phyloP scores from a whole-genome alignment of 441 rosid genomes.

The Erodium trifolium region DNA sequence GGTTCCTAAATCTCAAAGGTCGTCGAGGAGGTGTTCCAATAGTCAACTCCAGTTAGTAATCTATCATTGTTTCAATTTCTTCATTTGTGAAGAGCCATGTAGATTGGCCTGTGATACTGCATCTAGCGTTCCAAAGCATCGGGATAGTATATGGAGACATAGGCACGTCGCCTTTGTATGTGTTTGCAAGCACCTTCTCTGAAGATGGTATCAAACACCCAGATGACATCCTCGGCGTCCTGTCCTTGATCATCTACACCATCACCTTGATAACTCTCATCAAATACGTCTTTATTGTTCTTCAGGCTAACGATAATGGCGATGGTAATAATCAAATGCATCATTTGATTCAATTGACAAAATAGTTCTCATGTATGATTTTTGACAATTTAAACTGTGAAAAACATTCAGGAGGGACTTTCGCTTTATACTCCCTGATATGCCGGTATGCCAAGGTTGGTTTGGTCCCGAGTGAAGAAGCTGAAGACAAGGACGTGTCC shows the following conservation, averaged over 20 bases:
- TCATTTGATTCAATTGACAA: background rate
- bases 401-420: slow-evolving; percentile 37
- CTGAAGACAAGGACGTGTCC: slow-evolving; percentile 34
- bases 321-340: slow-evolving; percentile 25
- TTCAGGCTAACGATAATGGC: slow-evolving; percentile 46
- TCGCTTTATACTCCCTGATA: slow-evolving; percentile 43
- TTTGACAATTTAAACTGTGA: background rate
- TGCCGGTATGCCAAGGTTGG: slow-evolving; percentile 50
- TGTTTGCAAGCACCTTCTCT: slow-evolving; percentile 28
- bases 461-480: slow-evolving; percentile 39
- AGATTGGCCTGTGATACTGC: slow-evolving; percentile 19
- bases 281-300: slow-evolving; percentile 43
- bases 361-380: background rate
- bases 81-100: background rate
- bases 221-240: slow-evolving; percentile 44
- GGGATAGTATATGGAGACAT: slow-evolving; percentile 30
- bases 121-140: slow-evolving; percentile 26
- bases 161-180: slow-evolving; percentile 29
- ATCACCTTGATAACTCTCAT: slow-evolving; percentile 41
- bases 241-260: slow-evolving; percentile 44
- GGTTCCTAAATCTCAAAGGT: too few species aligned
- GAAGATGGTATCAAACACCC: slow-evolving; percentile 23
- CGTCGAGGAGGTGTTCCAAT: too few species aligned
- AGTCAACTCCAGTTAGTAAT: too few species aligned
- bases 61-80: background rate